phyloP scores from a whole-genome alignment of 1,284 basidiomycete genomes.

The Marasmius sp. region DNA sequence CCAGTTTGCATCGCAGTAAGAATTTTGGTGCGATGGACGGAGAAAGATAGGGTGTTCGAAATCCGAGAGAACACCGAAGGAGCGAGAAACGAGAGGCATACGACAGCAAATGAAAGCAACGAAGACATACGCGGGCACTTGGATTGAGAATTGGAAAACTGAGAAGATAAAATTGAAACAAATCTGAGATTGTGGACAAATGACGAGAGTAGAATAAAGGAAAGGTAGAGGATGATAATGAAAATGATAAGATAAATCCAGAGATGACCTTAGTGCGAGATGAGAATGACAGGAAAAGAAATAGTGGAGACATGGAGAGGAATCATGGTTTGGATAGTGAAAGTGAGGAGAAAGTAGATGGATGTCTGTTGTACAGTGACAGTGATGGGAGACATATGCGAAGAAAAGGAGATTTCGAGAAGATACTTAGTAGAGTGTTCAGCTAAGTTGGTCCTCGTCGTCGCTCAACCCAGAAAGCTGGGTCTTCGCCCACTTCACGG shows the following conservation, averaged over 20 bases:
- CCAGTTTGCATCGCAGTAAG: neutral
- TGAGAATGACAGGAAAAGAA: conserved; percentile 2
- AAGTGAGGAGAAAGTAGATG: neutral
- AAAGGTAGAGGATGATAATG: neutral
- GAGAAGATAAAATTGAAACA: conserved; percentile 21
- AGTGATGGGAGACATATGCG: conserved; percentile 1
- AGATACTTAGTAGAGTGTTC: conserved; percentile 36
- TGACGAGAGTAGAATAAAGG: conserved; percentile 14
- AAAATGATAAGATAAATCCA: conserved; percentile 4
- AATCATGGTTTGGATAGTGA: neutral
- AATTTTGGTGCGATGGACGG: neutral
- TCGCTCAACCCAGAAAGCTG: conserved; percentile 28
- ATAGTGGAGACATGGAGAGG: neutral
- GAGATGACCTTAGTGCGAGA: conserved; percentile 6
- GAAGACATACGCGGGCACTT: conserved; percentile 13
- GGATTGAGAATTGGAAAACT: conserved; percentile 11
- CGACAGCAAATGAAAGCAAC: conserved; percentile 15
- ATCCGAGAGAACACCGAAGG: neutral
- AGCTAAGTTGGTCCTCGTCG: conserved; percentile 47
- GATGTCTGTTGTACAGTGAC: neutral
- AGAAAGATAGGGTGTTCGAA: neutral
- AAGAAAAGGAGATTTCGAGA: conserved; percentile 18
- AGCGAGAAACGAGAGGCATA: conserved; percentile 1
- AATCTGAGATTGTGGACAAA: conserved; percentile 20
- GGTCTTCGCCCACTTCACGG: conserved; percentile 66